Evolutionary conservation across 495 filamentous ascomycete genomes (phyloP).

Genomic region (Talaromyces liani): DNA sequence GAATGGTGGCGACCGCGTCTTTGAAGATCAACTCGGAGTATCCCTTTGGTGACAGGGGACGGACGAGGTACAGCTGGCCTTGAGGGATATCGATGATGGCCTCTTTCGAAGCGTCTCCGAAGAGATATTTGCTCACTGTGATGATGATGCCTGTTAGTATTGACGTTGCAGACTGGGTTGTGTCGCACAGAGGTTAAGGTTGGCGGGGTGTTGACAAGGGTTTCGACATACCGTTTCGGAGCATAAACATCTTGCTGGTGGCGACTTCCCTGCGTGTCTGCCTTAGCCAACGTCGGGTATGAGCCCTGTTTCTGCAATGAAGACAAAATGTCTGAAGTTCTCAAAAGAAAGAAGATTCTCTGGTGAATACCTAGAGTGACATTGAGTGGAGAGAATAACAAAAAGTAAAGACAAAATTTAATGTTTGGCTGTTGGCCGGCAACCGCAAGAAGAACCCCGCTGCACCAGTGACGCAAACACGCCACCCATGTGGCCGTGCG

Average conservation of each 20-base stretch:
- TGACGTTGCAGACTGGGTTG: neutral
- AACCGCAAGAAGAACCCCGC: constrained; percentile 2
- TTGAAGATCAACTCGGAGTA: constrained; percentile 99
- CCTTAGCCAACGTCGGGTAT: neutral
- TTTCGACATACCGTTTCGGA: constrained; percentile 53
- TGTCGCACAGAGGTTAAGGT: constrained; percentile 16
- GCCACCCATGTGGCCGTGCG: constrained; percentile 2
- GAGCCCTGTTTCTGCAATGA: neutral
- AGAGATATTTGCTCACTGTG: constrained; percentile 83
- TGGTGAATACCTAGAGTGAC: neutral
- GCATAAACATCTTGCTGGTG: constrained; percentile 57
- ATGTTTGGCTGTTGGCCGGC: neutral
- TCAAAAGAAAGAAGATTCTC: neutral
- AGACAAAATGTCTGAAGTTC: neutral
- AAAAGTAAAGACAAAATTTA: neutral
- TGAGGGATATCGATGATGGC: constrained; percentile 89
- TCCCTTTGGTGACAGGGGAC: constrained; percentile 89
- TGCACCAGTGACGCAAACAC: neutral
- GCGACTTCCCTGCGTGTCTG: constrained; percentile 20
- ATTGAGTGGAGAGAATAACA: neutral
- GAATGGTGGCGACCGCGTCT: constrained; percentile 85
- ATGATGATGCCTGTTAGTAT: constrained; percentile 13
- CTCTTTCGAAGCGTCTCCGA: constrained; percentile 88
- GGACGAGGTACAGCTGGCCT: constrained; percentile 94
- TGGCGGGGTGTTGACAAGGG: constrained; percentile 16